Evolutionary conservation across 2,329 filamentous ascomycete genomes (phyloP).

Genomic region (Apiospora malaysiana): DNA sequence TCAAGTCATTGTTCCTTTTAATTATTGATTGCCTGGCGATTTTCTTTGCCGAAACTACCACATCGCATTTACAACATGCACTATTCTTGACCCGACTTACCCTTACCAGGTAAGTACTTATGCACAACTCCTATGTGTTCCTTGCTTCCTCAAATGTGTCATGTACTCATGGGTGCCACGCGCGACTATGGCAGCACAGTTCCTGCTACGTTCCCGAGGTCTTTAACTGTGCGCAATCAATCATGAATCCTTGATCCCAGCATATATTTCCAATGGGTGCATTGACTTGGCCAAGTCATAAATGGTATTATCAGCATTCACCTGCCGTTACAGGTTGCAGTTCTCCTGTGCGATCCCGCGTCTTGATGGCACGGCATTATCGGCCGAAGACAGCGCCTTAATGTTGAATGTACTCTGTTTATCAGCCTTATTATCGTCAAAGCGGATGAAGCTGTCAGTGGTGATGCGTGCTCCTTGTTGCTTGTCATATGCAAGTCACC

Average conservation of each 20-base stretch:
- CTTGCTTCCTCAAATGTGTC: neutral
- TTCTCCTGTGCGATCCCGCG: neutral
- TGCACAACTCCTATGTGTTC: too few relatives aligned
- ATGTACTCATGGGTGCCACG: neutral
- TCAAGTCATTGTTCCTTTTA: neutral
- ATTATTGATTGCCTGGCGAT: neutral
- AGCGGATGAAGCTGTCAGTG: conserved; percentile 3
- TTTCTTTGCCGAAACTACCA: too few relatives aligned
- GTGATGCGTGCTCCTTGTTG: neutral
- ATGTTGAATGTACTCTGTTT: neutral
- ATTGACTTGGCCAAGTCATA: neutral
- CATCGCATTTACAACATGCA: too few relatives aligned
- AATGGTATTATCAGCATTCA: neutral
- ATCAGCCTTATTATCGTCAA: conserved; percentile 17
- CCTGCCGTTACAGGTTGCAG: neutral
- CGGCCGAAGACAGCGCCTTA: neutral
- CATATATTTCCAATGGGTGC: neutral
- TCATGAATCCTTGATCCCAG: neutral
- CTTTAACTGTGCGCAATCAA: neutral
- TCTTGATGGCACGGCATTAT: neutral
- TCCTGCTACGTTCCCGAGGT: neutral
- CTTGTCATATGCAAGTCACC: neutral
- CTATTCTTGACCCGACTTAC: neutral
- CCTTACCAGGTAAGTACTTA: too few relatives aligned
- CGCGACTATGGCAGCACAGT: neutral